phyloP scores from a whole-genome alignment of 2,329 filamentous ascomycete species.

The Verticillium nonalfalfae region DNA sequence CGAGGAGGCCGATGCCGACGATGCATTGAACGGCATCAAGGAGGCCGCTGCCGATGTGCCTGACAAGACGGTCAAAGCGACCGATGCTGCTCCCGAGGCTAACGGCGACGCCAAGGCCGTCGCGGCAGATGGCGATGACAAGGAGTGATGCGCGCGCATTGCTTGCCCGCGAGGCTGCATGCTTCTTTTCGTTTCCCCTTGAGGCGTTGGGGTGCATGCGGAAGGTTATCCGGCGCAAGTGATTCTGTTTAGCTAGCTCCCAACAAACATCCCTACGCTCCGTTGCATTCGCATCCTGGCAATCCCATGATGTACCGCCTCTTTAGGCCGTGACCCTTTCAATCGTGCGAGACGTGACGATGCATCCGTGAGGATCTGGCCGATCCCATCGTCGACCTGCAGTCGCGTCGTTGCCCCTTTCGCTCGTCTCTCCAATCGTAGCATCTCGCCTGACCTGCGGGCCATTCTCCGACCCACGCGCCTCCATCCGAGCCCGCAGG shows the following conservation, averaged over 20 bases:
- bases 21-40: slow-evolving; percentile 13
- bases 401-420: not conserved
- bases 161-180: not conserved
- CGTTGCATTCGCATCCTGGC: not conserved
- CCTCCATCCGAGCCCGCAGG: not conserved
- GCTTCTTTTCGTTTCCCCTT: not conserved
- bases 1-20: slow-evolving; percentile 15
- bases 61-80: slow-evolving; percentile 15
- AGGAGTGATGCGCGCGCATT: slow-evolving; percentile 3
- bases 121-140: slow-evolving; percentile 12
- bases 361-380: not conserved
- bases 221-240: not conserved
- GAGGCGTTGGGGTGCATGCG: not conserved
- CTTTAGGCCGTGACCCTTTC: too few species aligned
- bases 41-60: slow-evolving; percentile 15
- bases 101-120: slow-evolving; percentile 16
- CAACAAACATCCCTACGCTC: not conserved
- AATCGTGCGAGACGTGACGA: not conserved
- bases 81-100: slow-evolving; percentile 13
- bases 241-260: not conserved
- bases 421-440: not conserved
- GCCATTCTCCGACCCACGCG: not conserved
- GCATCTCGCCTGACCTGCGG: not conserved
- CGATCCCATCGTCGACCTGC: not conserved
- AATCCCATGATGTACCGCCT: too few species aligned